A percentile compares a stretch with the other conserved stretches of the same genome.
These are phyloP conservation scores for Rubus parviflorus DNA, from an alignment of 306 rosid genomes.

Conservation along the genomic window DNA sequence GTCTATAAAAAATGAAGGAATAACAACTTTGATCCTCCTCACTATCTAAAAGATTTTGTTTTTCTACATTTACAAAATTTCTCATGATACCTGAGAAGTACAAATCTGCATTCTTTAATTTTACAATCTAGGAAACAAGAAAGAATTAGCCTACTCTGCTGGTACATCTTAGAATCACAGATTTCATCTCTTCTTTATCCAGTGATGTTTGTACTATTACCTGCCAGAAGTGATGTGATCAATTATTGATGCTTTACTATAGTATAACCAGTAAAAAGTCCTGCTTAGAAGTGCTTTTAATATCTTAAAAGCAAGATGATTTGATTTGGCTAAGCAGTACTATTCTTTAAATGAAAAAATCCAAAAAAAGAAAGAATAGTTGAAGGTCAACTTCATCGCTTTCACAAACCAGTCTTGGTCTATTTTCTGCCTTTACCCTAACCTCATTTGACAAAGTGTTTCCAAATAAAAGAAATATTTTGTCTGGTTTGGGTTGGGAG, in stretches of 20 bases:
- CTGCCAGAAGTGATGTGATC: conserved; percentile 41
- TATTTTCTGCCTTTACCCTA: neutral
- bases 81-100: neutral
- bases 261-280: neutral
- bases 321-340: neutral
- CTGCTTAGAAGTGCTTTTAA: neutral
- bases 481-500: neutral
- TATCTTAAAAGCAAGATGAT: neutral
- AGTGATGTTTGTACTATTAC: conserved; percentile 77
- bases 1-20: conserved; percentile 8
- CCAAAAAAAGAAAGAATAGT: neutral
- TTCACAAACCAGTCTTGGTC: neutral
- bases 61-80: neutral
- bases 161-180: conserved; percentile 63
- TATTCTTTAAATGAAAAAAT: neutral
- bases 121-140: conserved; percentile 18
- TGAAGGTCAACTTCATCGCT: neutral
- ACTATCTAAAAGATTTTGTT: neutral
- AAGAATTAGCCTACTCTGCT: conserved; percentile 61
- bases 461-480: neutral
- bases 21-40: conserved; percentile 7
- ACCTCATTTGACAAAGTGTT: neutral
- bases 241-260: neutral
- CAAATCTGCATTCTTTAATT: conserved; percentile 15
- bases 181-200: conserved; percentile 72